Percentiles rank a stretch among this genome's conserved stretches.
These are phyloP conservation scores for Candida silvatica DNA, from an alignment of 805 yeast genomes.

Conservation along the genomic window DNA sequence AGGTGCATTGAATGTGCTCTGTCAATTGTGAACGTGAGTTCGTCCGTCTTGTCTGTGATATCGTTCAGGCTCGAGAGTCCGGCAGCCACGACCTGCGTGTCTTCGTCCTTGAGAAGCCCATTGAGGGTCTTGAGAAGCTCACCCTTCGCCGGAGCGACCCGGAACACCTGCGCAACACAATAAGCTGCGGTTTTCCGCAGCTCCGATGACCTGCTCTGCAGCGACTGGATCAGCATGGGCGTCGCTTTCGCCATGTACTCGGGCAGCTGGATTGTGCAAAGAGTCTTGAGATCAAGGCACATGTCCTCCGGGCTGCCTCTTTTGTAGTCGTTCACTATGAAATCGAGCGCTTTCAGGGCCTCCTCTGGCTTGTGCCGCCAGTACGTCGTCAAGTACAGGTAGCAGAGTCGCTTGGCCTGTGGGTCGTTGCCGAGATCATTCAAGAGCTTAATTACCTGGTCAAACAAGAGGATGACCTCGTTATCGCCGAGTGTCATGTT, in stretches of 20 bases:
- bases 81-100: conserved; percentile 57
- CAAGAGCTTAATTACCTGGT: conserved; percentile 52
- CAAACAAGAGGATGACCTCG: conserved; percentile 61
- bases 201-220: conserved; percentile 40
- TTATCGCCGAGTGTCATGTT: conserved; percentile 76
- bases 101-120: conserved; percentile 44
- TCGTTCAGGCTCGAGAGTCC: conserved; percentile 61
- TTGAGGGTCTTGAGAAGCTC: conserved; percentile 42
- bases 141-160: conserved; percentile 27
- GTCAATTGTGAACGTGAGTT: conserved; percentile 46
- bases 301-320: conserved; percentile 34
- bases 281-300: conserved; percentile 54
- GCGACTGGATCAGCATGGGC: conserved; percentile 24
- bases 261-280: conserved; percentile 49
- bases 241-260: conserved; percentile 42
- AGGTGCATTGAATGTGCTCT: conserved; percentile 35
- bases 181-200: conserved; percentile 61
- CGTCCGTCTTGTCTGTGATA: conserved; percentile 48
- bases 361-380: conserved; percentile 49
- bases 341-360: conserved; percentile 47
- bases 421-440: conserved; percentile 36
- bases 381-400: conserved; percentile 54
- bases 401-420: conserved; percentile 65
- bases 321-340: conserved; percentile 38
- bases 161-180: conserved; percentile 60